Evolutionary conservation across 768 basidiomycete genomes (phyloP), one percentile per base, ranked within the genome.

Genomic region (Tylopilus balloui): DNA sequence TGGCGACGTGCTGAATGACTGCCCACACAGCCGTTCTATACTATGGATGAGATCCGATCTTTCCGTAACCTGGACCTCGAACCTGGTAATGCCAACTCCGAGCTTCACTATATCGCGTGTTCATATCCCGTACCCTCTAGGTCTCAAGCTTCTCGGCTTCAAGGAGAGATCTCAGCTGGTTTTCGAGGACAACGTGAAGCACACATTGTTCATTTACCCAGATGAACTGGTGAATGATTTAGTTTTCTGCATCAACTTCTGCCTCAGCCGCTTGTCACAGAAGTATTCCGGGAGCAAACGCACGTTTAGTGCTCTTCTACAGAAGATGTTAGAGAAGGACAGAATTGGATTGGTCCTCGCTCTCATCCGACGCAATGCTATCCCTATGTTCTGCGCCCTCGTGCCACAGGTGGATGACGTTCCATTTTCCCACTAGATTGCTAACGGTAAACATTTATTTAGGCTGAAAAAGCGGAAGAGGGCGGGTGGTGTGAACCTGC

Each of bases 91-190:
- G 74, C 62, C 11, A 32, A 19, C 13, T 19, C 42, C 12, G 11
- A 29, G 5, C 9, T 25, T 13, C 1, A 20, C 19, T 20, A 11
- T 29, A 25, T 48, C 43, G 3, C 14, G 42, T 42, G 9, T 21
- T 17, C 14, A 52, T 23, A 4, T 28, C 21, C 17, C 40, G 25
- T 21, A 5, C 19, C 13, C 3, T 42, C 23, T 50, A 90, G 92
- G 84, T 11, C 79, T 99, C 62, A 92, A 86, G 65, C 81, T 99
- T 5, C 81, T 99, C 23, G 96, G 96, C 5, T 98, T 97, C 74
- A 92, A 93, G 63, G 75, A 85, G 45, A 77, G 76, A 12, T 67
- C 67, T 6, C 77, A 86, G 54, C 75, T 98, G 1, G 69, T 70
- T 2, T 88, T 94, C 56, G 88, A 93, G 63, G 91, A 97, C 62